These are phyloP conservation scores for Teratosphaeria epicoccoides DNA, from an alignment of 2,329 filamentous ascomycete genomes.

Conservation along the genomic window DNA sequence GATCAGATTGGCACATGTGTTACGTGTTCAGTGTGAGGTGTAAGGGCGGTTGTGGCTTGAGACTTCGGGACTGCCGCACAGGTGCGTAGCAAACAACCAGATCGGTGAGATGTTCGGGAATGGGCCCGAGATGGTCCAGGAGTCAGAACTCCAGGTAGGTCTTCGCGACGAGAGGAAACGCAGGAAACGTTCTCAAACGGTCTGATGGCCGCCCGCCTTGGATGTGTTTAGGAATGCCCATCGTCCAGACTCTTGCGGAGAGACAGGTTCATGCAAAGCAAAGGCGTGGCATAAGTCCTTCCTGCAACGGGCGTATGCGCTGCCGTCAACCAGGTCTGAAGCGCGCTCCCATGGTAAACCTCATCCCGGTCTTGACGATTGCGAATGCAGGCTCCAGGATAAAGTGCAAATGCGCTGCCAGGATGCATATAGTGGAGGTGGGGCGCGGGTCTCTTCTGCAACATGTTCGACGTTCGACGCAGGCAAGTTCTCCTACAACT, in stretches of 20 bases:
- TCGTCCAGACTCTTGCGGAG: no score
- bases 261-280: no score
- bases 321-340: background rate
- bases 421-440: background rate
- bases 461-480: background rate
- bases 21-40: background rate
- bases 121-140: background rate
- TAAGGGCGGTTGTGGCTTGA: conserved; percentile 1
- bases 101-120: background rate
- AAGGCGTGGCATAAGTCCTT: background rate
- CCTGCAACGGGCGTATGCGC: background rate
- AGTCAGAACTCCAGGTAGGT: no score
- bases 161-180: background rate
- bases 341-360: background rate
- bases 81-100: background rate
- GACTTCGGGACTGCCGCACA: background rate
- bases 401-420: background rate
- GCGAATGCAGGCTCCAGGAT: background rate
- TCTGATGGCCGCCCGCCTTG: background rate
- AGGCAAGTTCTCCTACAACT: background rate
- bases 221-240: no score
- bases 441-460: no score
- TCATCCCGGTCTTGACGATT: background rate
- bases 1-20: background rate
- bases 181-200: background rate